phyloP scores from a whole-genome alignment of 768 basidiomycete genomes.

The Tubosaeta brunneosetosa region DNA sequence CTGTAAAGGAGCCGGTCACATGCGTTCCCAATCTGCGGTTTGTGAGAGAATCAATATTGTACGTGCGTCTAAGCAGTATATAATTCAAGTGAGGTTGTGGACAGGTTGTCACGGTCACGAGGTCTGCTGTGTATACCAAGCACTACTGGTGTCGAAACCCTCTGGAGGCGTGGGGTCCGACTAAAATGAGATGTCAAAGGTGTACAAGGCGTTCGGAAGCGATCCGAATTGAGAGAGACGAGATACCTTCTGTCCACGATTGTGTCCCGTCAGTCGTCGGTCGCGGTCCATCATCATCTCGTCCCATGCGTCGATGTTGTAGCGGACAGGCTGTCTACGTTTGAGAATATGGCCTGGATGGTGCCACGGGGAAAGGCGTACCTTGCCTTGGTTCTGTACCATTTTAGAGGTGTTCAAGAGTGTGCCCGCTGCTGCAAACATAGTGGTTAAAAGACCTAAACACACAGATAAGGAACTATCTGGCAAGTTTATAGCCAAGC shows the following conservation, averaged over 20 bases:
- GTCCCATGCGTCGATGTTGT: conserved; percentile 86
- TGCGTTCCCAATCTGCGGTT: too few species aligned
- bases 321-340: conserved; percentile 64
- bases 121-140: conserved; percentile 65
- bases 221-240: background rate
- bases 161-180: conserved; percentile 63
- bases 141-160: conserved; percentile 66
- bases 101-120: conserved; percentile 25
- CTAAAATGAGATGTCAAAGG: conserved; percentile 32
- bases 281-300: conserved; percentile 96
- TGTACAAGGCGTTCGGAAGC: background rate
- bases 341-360: background rate
- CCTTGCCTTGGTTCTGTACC: conserved; percentile 90
- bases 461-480: conserved; percentile 7
- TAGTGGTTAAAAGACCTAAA: conserved; percentile 72
- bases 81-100: conserved; percentile 17
- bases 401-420: conserved; percentile 73
- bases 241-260: conserved; percentile 77
- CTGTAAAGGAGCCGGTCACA: too few species aligned
- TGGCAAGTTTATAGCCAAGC: too few species aligned
- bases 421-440: conserved; percentile 91
- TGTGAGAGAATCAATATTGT: background rate
- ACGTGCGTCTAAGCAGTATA: conserved; percentile 16
- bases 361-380: conserved; percentile 24
- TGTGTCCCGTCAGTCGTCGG: conserved; percentile 78